Percentiles rank a stretch among this genome's conserved stretches.
phyloP scores from a whole-genome alignment of 371 early-diverging fungal genomes.

The Saksenaea oblongispora region DNA sequence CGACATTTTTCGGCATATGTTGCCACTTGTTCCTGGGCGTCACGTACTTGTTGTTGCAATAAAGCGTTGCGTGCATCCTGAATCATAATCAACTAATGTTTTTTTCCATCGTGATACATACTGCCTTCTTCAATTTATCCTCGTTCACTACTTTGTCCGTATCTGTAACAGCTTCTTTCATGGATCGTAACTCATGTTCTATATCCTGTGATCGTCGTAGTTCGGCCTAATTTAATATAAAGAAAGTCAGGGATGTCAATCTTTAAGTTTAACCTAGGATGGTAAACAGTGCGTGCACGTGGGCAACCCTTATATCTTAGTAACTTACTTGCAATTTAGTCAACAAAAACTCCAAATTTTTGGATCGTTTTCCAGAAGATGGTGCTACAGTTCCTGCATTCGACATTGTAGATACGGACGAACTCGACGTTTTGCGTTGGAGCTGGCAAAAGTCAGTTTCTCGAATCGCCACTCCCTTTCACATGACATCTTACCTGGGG shows the following conservation, averaged over 20 bases:
- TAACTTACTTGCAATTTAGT: constrained; percentile 34
- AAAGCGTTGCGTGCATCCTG: constrained; percentile 21
- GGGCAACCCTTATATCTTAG: neutral
- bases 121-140: constrained; percentile 15
- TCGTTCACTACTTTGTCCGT: constrained; percentile 19
- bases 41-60: constrained; percentile 21
- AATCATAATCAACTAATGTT: neutral
- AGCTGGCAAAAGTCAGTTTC: constrained; percentile 3
- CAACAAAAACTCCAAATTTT: constrained; percentile 30
- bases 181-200: constrained; percentile 31
- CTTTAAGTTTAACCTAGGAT: neutral
- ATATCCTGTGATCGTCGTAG: constrained; percentile 38
- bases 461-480: neutral
- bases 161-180: constrained; percentile 27
- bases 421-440: constrained; percentile 14
- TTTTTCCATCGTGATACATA: neutral
- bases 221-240: constrained; percentile 20
- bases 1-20: constrained; percentile 30
- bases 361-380: constrained; percentile 11
- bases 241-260: neutral
- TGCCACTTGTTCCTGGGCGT: constrained; percentile 17
- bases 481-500: neutral
- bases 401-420: constrained; percentile 16
- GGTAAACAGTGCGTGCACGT: constrained; percentile 3
- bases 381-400: constrained; percentile 5